These are phyloP conservation scores for Candida awuae DNA, from an alignment of 805 yeast species.

Conservation along the genomic window DNA sequence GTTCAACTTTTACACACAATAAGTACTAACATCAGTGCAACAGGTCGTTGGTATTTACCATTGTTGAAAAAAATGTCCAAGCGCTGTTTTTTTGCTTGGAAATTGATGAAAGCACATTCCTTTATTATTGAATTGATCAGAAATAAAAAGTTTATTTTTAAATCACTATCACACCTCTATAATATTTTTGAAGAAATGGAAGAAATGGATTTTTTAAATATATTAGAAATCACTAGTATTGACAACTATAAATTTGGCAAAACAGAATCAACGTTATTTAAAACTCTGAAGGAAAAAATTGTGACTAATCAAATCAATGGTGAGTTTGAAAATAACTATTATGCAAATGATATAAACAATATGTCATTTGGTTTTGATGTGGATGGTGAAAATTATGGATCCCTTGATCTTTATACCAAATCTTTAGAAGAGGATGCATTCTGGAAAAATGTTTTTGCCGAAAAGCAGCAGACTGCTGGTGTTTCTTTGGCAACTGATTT, in stretches of 20 bases:
- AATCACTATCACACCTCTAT: constrained; percentile 1
- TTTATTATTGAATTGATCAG: constrained; percentile 33
- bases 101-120: constrained; percentile 51
- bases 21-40: constrained; percentile 24
- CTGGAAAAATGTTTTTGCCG: constrained; percentile 7
- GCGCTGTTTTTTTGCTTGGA: constrained; percentile 61
- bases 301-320: not conserved
- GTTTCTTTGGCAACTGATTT: not conserved
- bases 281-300: constrained; percentile 1
- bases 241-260: constrained; percentile 1
- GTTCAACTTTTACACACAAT: not conserved
- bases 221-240: constrained; percentile 10
- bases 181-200: constrained; percentile 17
- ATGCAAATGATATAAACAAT: not conserved
- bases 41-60: constrained; percentile 32
- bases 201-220: constrained; percentile 13
- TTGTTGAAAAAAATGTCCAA: constrained; percentile 41
- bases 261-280: constrained; percentile 1
- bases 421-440: constrained; percentile 6
- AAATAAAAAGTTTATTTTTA: constrained; percentile 8
- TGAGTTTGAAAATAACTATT: not conserved
- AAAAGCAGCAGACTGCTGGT: not conserved
- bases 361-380: not conserved
- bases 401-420: constrained; percentile 1
- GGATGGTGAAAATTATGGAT: not conserved